Base-by-base conservation (phyloP, 208 protist genomes). In the Wallacemonas rigidus region DNA sequence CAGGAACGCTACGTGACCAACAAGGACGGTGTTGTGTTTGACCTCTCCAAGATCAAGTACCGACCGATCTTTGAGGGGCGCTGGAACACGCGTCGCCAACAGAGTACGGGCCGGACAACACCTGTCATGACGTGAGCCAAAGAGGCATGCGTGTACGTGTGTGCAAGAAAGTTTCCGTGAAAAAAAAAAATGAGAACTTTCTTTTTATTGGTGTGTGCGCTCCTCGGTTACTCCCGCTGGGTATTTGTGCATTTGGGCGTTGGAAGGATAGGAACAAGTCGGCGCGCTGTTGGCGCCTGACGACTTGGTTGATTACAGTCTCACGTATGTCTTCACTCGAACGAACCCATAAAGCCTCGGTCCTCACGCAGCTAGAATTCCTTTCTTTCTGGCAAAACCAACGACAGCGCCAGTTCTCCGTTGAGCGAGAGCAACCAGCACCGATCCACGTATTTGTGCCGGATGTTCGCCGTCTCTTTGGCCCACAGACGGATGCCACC, bases 1-100 rank as follows among this genome's bases (percentile, higher is more conserved):
- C 91, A 95, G 79, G 91, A 95, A 75, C 83, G 91, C 55, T 94
- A 87, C 80, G 91, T 95, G 9, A 94, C 88, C 35, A 94, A 94
- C 79, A 93, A 92, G 67, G 88, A 95, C 26, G 91, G 91, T 60
- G 65, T 93, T 44, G 87, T 95, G 2, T 94, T 95, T 70, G 91
- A 95, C 55, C 76, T 94, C 53, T 91, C 87, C 26, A 95, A 95
- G 81, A 93, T 95, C 72, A 92, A 92, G 69, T 95, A 93, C 73
- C 72, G 88, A 3, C 91, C 91, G 4, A 93, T 94, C 69, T 95
- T 87, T 72, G 85, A 95, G 61, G 91, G 91, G 2, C 74, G 91
- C 60, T 95, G 88, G 87, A 93, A 95, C 75, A 83, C 87, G 58
- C 79, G 91, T 15, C 78, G 91, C 8, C 88, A 79, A 51, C 86